phyloP scores from a whole-genome alignment of 2,329 filamentous ascomycete species.

The Fusarium hostae region DNA sequence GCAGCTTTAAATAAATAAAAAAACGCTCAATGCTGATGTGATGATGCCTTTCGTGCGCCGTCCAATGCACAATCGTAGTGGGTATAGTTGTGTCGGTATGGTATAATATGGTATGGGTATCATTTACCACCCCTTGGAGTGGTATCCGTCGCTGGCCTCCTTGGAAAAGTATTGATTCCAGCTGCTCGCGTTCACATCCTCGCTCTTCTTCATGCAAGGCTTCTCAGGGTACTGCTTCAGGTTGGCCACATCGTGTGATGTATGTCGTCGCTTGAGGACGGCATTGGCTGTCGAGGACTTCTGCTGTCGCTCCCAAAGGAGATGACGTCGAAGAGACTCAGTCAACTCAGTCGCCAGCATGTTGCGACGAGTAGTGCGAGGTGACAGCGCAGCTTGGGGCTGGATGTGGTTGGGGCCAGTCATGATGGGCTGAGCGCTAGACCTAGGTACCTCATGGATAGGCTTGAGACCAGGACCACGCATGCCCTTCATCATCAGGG shows the following conservation, averaged over 20 bases:
- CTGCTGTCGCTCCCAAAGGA: conserved; percentile 95
- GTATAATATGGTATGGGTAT: conserved; percentile 30
- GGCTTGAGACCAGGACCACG: conserved; percentile 61
- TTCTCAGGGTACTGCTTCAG: conserved; percentile 83
- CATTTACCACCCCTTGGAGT: conserved; percentile 57
- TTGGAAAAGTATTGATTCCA: conserved; percentile 89
- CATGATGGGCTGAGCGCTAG: conserved; percentile 80
- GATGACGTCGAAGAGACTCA: conserved; percentile 88
- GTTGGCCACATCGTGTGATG: conserved; percentile 89
- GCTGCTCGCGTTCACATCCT: conserved; percentile 74
- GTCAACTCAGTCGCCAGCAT: conserved; percentile 97
- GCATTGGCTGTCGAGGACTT: conserved; percentile 91
- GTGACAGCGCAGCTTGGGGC: conserved; percentile 83
- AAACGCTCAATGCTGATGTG: conserved; percentile 45
- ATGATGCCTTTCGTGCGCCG: conserved; percentile 46
- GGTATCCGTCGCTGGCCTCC: conserved; percentile 68
- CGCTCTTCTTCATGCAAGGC: conserved; percentile 67
- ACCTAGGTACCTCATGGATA: conserved; percentile 73
- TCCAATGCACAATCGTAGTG: conserved; percentile 44
- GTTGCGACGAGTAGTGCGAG: conserved; percentile 89
- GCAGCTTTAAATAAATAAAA: conserved; percentile 39
- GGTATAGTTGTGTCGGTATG: conserved; percentile 36
- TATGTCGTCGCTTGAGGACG: conserved; percentile 88
- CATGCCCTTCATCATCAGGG: conserved; percentile 72
- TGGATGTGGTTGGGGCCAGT: conserved; percentile 72